Evolutionary conservation across 345 rosid genomes (phyloP).

Genomic region (Citrus reticulata): DNA sequence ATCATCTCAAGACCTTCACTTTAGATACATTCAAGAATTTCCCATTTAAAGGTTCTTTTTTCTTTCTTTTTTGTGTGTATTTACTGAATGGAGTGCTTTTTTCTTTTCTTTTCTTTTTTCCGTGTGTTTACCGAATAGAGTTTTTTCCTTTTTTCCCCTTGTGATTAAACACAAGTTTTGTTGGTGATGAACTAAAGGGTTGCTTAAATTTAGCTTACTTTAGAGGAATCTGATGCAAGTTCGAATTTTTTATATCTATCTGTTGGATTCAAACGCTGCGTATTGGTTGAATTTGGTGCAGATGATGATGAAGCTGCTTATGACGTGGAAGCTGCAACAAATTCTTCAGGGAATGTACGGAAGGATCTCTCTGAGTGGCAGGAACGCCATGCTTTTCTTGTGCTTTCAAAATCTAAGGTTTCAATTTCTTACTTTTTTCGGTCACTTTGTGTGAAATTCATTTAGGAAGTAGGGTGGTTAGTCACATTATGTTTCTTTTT

Average conservation of each 20-base stretch:
- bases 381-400: slow-evolving; percentile 64
- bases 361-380: slow-evolving; percentile 85
- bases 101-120: not conserved
- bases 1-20: slow-evolving; percentile 59
- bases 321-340: slow-evolving; percentile 26
- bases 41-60: slow-evolving; percentile 44
- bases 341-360: slow-evolving; percentile 37
- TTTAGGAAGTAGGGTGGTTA: not conserved
- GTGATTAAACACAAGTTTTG: not conserved
- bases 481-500: not conserved
- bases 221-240: not conserved
- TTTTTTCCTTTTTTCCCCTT: too few species aligned
- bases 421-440: not conserved
- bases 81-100: too few species aligned
- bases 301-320: slow-evolving; percentile 38
- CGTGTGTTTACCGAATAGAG: too few species aligned
- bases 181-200: not conserved
- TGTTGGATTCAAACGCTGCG: not conserved
- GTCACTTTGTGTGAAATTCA: not conserved
- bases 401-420: slow-evolving; percentile 69
- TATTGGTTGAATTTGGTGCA: slow-evolving; percentile 19
- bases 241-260: not conserved
- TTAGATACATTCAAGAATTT: slow-evolving; percentile 73
- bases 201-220: not conserved
- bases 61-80: too few species aligned